Conservation (phyloP, 192 early-diverging fungal genomes). For the Fimicolochytrium jonesii region DNA sequence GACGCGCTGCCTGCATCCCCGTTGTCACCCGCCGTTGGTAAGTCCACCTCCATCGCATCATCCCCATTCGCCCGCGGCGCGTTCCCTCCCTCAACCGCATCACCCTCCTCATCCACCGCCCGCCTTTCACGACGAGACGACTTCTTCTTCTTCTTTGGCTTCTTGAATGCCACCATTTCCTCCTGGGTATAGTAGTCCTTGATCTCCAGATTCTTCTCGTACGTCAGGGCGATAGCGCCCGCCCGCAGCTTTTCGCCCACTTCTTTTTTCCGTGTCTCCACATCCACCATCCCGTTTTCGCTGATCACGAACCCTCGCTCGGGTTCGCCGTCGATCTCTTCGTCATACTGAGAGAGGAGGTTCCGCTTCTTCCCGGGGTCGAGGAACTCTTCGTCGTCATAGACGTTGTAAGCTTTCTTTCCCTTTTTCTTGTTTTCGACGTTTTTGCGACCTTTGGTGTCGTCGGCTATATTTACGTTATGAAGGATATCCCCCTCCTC, state of each 20-base stretch:
- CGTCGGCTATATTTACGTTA: constrained; percentile 64
- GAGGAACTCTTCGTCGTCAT: constrained; percentile 65
- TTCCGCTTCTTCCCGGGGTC: constrained; percentile 44
- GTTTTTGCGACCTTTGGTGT: constrained; percentile 64
- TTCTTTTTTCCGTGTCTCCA: constrained; percentile 22
- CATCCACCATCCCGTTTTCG: constrained; percentile 42
- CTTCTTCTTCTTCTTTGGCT: constrained; percentile 67
- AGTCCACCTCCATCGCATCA: constrained; percentile 41
- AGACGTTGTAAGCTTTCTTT: constrained; percentile 61
- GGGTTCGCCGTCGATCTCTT: constrained; percentile 51
- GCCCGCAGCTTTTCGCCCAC: constrained; percentile 45
- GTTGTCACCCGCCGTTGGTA: background rate
- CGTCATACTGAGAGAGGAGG: constrained; percentile 76
- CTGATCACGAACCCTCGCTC: constrained; percentile 52
- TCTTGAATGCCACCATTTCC: constrained; percentile 76
- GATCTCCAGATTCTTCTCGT: constrained; percentile 52
- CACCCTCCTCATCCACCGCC: constrained; percentile 9
- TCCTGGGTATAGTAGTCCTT: constrained; percentile 90
- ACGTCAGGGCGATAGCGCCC: constrained; percentile 46
- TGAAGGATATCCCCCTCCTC: constrained; percentile 74
- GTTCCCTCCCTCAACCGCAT: constrained; percentile 26
- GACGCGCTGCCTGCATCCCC: background rate
- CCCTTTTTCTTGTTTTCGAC: constrained; percentile 68
- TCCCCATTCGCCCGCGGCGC: constrained; percentile 24
- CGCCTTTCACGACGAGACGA: constrained; percentile 13